phyloP scores from a whole-genome alignment of 192 early-diverging fungal genomes.

The Thamnidium elegans region DNA sequence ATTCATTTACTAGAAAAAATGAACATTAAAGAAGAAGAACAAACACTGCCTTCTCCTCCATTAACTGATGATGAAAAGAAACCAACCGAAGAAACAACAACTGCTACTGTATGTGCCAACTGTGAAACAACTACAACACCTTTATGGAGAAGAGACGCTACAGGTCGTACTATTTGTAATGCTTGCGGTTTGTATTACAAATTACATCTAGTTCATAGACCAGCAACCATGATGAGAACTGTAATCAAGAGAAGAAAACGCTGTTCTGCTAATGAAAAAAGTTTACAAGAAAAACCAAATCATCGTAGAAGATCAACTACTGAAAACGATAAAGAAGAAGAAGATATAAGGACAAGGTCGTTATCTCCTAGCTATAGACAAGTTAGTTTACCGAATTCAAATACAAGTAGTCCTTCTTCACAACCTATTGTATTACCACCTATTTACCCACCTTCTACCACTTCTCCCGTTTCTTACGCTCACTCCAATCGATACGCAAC shows the following conservation, averaged over 20 bases:
- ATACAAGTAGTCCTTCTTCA: slow-evolving; percentile 1
- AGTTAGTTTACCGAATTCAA: neutral
- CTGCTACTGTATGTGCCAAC: slow-evolving; percentile 55
- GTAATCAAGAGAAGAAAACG: slow-evolving; percentile 72
- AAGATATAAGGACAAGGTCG: neutral
- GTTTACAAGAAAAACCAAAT: slow-evolving; percentile 1
- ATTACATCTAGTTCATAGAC: slow-evolving; percentile 71
- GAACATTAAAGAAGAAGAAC: too few species aligned
- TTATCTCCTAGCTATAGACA: slow-evolving; percentile 10
- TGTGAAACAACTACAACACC: slow-evolving; percentile 71
- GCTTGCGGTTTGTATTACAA: slow-evolving; percentile 91
- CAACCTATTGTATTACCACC: slow-evolving; percentile 4
- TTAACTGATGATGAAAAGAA: too few species aligned
- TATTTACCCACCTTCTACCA: neutral
- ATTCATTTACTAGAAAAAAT: too few species aligned
- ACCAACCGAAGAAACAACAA: too few species aligned
- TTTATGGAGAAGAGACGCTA: slow-evolving; percentile 70
- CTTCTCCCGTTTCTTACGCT: neutral
- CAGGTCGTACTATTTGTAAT: slow-evolving; percentile 79
- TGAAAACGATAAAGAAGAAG: neutral
- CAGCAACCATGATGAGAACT: slow-evolving; percentile 65
- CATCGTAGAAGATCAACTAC: neutral
- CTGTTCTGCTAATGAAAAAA: slow-evolving; percentile 17
- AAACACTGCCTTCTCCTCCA: too few species aligned
- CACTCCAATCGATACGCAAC: neutral